phyloP scores from a whole-genome alignment of 352 stramenopile species.

The Phytopythium mirpurense region DNA sequence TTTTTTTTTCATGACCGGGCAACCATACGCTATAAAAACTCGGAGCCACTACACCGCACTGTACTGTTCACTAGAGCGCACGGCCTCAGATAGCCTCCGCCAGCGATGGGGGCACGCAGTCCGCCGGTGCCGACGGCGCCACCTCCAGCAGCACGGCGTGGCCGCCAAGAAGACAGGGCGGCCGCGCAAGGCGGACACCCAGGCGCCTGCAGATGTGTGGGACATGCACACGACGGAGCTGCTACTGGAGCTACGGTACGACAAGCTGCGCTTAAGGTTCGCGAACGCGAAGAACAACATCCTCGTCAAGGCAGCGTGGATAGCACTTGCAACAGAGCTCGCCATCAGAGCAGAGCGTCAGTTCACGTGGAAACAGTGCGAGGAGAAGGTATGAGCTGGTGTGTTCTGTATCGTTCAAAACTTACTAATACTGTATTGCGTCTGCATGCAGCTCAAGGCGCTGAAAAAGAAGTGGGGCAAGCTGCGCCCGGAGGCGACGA shows the following conservation, averaged over 20 bases:
- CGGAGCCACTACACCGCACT: background rate
- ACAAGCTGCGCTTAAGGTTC: background rate
- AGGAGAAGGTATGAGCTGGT: background rate
- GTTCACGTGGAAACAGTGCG: background rate
- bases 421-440: no score
- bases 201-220: background rate
- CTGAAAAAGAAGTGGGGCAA: conserved; percentile 2
- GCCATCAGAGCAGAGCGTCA: background rate
- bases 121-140: background rate
- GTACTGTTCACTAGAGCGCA: background rate
- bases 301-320: background rate
- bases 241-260: background rate
- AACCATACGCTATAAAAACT: background rate
- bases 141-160: background rate
- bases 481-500: background rate
- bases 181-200: background rate
- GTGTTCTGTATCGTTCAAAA: background rate
- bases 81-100: background rate
- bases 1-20: background rate
- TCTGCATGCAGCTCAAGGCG: conserved; percentile 1
- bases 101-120: background rate
- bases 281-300: background rate
- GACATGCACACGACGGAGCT: conserved; percentile 1
- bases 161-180: background rate
- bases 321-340: background rate